Conservation (phyloP, 768 basidiomycete genomes). For the Tubosaeta sp. region DNA sequence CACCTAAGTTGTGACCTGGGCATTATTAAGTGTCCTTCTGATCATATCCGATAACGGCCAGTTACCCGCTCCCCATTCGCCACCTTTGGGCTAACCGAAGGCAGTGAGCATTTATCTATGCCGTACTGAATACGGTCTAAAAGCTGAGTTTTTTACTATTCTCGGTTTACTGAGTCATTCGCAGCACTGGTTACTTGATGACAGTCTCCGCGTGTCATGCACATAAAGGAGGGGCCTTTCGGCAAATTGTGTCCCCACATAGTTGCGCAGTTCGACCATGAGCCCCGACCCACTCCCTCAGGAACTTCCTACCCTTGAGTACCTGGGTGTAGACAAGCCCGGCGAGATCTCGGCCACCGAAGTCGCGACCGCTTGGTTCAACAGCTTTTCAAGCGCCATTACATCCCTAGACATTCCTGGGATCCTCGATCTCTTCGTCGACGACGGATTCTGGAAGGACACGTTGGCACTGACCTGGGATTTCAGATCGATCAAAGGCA, state of each 20-base stretch:
- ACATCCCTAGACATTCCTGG: slow-evolving; percentile 9
- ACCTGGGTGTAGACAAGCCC: slow-evolving; percentile 22
- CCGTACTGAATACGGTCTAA: not conserved
- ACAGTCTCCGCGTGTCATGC: too few species aligned
- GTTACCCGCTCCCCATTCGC: too few species aligned
- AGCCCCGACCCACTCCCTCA: slow-evolving; percentile 20
- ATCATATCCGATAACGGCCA: too few species aligned
- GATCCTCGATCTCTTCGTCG: slow-evolving; percentile 28
- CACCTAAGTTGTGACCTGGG: too few species aligned
- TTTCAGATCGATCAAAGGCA: slow-evolving; percentile 46
- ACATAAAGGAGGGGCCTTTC: not conserved
- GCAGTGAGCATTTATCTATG: too few species aligned
- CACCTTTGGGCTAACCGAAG: too few species aligned
- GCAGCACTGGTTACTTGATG: not conserved
- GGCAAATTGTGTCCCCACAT: not conserved
- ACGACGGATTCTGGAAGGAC: slow-evolving; percentile 47
- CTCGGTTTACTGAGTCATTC: not conserved
- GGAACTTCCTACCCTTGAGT: slow-evolving; percentile 28
- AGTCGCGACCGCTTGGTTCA: slow-evolving; percentile 24
- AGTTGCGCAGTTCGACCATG: slow-evolving; percentile 6
- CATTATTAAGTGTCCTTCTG: too few species aligned
- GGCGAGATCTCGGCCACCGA: slow-evolving; percentile 15
- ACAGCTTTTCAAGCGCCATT: slow-evolving; percentile 21
- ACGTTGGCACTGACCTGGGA: slow-evolving; percentile 51
- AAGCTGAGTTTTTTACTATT: not conserved